phyloP scores from a whole-genome alignment of 306 rosid species.

The Trifolium dubium region DNA sequence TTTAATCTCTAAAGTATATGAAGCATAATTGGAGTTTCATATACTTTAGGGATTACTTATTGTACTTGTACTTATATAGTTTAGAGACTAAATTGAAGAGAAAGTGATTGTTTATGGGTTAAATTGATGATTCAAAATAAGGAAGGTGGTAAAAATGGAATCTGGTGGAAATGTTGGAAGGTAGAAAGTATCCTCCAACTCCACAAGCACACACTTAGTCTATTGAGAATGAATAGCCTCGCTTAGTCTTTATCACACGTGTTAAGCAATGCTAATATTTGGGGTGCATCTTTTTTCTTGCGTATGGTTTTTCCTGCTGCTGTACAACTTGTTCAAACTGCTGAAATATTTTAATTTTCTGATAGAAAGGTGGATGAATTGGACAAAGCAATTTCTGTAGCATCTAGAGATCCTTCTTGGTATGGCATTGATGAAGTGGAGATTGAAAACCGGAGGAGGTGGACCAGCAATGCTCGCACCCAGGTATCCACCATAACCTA shows the following conservation, averaged over 20 bases:
- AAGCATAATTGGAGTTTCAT: no score
- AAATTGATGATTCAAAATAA: not conserved
- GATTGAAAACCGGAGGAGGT: constrained; percentile 87
- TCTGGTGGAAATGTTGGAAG: no score
- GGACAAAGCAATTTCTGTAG: constrained; percentile 91
- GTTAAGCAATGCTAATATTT: constrained; percentile 12
- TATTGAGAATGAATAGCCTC: not conserved
- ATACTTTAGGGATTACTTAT: no score
- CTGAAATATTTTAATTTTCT: constrained; percentile 76
- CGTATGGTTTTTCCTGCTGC: constrained; percentile 15
- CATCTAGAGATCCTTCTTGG: constrained; percentile 86
- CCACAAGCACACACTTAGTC: not conserved
- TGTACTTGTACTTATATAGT: no score
- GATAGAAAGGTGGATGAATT: constrained; percentile 98
- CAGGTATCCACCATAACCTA: constrained; percentile 62
- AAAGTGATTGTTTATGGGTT: no score
- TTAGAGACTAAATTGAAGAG: no score
- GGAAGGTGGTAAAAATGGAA: not conserved
- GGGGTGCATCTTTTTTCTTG: constrained; percentile 14
- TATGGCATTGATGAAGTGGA: constrained; percentile 92
- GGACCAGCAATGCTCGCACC: constrained; percentile 85
- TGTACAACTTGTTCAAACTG: constrained; percentile 36
- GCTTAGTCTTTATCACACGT: not conserved
- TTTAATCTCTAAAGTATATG: no score
- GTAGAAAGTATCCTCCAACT: constrained; percentile 11